Base-by-base conservation (phyloP, 495 filamentous ascomycete genomes). In the Neurospora sp. region DNA sequence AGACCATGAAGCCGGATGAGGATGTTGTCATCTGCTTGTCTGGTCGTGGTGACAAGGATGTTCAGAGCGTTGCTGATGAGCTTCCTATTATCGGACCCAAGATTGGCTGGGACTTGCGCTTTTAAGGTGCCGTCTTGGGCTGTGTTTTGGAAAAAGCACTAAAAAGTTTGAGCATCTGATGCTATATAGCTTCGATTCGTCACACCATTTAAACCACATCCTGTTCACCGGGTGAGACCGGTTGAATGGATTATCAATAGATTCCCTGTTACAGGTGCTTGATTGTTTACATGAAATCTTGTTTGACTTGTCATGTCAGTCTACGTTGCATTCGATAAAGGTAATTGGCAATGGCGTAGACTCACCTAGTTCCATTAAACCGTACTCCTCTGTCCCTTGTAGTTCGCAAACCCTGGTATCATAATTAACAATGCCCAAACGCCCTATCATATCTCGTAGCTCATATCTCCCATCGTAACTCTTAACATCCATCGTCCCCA, bases 21-120 rank as follows among this genome's bases (percentile, higher is more conserved):
- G 92, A 98, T 80, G 85, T 99, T 22, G 95, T 99, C n/a, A 92
- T 99, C 44, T 98, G 95, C 82, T 79, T 99, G 38, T 93, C 90
- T 77, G 96, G 96, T 18, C 86, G 96, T 75, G 96, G 96, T 44
- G 96, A 99, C 79, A 99, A 99, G 87, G 96, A 99, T 81, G 96
- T 99, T 45, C 94, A 98, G 89, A 96, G 92, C 78, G 95, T 99
- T 45, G 96, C 96, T 3, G 96, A 99, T 73, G 93, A 97, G 82
- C 83, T 99, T 75, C 96, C 96, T 31, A 91, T 84, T 72, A 78
- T 99, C 73, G 96, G 96, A 0, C 96, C 96, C 9, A 82, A 90
- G 85, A 98, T 99, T 81, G 93, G 93, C 71, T 99, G 96, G 96
- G 95, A 98, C 85, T 82, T 99, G 84, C 88, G 96, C 69, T 97